Conservation (phyloP, 148 eudicot genomes). For the Euryodendron excelsum region DNA sequence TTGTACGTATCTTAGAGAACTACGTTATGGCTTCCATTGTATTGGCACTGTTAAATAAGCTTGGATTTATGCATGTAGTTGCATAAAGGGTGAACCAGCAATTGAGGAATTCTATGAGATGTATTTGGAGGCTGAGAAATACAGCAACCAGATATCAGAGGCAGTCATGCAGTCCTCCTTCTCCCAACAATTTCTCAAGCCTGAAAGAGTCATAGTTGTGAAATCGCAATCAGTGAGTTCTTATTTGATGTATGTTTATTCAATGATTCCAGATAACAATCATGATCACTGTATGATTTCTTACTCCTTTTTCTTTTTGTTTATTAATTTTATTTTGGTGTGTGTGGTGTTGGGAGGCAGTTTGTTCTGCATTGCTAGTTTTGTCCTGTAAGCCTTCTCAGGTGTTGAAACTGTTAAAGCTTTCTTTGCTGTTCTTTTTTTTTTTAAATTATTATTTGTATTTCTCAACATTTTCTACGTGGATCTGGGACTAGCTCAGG, state of each 20-base stretch:
- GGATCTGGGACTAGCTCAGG: not conserved
- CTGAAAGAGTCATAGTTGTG: slow-evolving; percentile 83
- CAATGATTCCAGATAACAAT: not conserved
- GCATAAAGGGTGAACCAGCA: slow-evolving; percentile 93
- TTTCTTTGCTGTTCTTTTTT: not conserved
- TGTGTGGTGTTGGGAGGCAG: not conserved
- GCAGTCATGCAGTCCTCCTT: slow-evolving; percentile 67
- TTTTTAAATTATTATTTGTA: too few species aligned
- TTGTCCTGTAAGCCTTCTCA: not conserved
- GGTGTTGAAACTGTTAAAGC: not conserved
- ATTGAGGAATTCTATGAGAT: slow-evolving; percentile 84
- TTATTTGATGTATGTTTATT: not conserved
- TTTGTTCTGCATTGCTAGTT: not conserved
- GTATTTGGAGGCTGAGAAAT: slow-evolving; percentile 68
- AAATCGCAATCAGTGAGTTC: slow-evolving; percentile 83
- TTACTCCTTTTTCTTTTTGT: not conserved
- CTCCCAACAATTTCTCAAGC: slow-evolving; percentile 62
- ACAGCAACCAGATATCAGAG: slow-evolving; percentile 61
- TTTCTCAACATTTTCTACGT: not conserved
- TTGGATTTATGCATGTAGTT: slow-evolving; percentile 45
- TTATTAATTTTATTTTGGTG: not conserved
- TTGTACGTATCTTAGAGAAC: not conserved
- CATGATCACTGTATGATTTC: not conserved
- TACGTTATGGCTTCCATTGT: slow-evolving; percentile 3
- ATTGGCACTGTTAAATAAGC: not conserved